These are phyloP conservation scores for Aspergillus luchuensis DNA, from an alignment of 2,329 filamentous ascomycete species.

Conservation along the genomic window DNA sequence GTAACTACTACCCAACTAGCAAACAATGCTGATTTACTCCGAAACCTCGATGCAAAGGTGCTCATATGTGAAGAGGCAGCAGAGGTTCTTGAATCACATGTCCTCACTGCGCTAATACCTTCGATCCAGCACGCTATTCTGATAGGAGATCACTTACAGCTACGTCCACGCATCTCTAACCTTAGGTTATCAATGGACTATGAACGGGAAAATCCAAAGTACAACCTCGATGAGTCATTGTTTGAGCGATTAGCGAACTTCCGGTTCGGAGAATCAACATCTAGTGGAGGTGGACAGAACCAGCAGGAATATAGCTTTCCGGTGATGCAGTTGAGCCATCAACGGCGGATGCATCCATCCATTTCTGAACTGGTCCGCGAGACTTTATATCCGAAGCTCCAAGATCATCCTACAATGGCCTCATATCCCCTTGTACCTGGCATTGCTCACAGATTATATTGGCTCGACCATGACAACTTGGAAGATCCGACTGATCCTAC, in stretches of 20 bases:
- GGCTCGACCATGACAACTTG: conserved; percentile 21
- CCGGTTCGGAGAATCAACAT: not conserved
- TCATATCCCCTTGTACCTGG: conserved; percentile 5
- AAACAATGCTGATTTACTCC: conserved; percentile 3
- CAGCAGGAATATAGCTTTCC: not conserved
- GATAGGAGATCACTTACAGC: conserved; percentile 16
- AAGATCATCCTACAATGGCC: not conserved
- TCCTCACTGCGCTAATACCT: conserved; percentile 10
- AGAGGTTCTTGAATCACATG: conserved; percentile 15
- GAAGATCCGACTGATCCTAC: conserved; percentile 18
- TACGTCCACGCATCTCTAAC: conserved; percentile 11
- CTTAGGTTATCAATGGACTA: conserved; percentile 4
- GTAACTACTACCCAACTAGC: conserved; percentile 16
- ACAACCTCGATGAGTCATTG: conserved; percentile 9
- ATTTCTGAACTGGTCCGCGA: conserved; percentile 10
- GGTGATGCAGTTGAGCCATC: conserved; percentile 5
- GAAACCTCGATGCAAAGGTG: conserved; percentile 3
- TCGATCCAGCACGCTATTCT: conserved; percentile 13
- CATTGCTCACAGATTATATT: conserved; percentile 20
- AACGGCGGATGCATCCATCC: conserved; percentile 12
- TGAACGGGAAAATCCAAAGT: not conserved
- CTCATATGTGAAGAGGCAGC: conserved; percentile 16
- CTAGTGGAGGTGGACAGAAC: not conserved
- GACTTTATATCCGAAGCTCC: conserved; percentile 7
- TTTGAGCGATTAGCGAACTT: conserved; percentile 11